Base-by-base conservation (phyloP, 352 stramenopile species). In the Globisporangium lucens region DNA sequence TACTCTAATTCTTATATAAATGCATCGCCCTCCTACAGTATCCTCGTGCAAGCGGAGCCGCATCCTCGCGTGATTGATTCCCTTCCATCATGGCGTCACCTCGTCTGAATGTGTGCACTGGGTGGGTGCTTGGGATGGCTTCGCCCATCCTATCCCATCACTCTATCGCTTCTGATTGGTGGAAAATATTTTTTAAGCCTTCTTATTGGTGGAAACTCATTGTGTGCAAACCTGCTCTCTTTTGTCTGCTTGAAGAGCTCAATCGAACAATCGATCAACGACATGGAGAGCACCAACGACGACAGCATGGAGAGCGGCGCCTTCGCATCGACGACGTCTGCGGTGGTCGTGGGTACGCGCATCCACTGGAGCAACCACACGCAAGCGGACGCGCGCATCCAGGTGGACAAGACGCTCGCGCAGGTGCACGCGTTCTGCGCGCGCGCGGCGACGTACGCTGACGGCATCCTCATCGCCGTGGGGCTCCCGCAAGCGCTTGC, bases 361-460 rank as follows among this genome's bases (percentile, higher is more conserved):
- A 64, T 91, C 27, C 86, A 94, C 66, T 94, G 86, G 86, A 77
- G 77, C 64, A 90, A 78, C 69, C 86, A 92, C 67, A 71, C 69
- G 38, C 81, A 77, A 43, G 2, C 5, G 17, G 57, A 75, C 57
- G 58, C 76, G 17, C 61, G 65, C 20, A 75, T 94, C 55, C 72
- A 89, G 15, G 68, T 80, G 5, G 75, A 75, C 3, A 82, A 78
- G 61, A 59, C 78, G 47, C 70, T 92, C 36, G 38, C 2, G 1
- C 82, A 89, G 74, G 75, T 88, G 51, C 71, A 63, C 9, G 66
- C 70, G 5, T 91, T 91, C 65, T 90, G 75, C 66, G 27, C 47
- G 13, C 83, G 79, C 13, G 81, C 82, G 10, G 70, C 69, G 13
- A 78, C 69, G 41, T 94, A 90, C 61, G 72, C 74, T 2, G 68